These are phyloP conservation scores for Atalantia buxifolia DNA, from an alignment of 345 rosid genomes.

Conservation along the genomic window DNA sequence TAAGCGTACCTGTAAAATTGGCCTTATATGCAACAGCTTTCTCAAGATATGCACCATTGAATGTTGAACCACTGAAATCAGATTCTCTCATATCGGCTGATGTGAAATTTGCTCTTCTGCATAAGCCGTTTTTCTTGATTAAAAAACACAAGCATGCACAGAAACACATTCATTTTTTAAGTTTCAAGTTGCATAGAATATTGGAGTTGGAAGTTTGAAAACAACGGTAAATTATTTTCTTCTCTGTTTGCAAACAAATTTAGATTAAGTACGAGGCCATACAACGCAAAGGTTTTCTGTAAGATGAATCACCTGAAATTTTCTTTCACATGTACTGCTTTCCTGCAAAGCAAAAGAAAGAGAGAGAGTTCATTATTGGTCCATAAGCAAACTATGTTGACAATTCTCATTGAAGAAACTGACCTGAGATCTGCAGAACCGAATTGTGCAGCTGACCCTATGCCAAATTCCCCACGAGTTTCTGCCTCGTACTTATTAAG, in stretches of 20 bases:
- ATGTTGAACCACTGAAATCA: constrained; percentile 90
- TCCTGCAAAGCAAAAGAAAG: constrained; percentile 42
- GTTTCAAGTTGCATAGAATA: neutral
- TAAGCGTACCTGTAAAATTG: constrained; percentile 64
- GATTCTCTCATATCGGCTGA: constrained; percentile 96
- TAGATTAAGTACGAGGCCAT: neutral
- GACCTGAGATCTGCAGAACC: constrained; percentile 89
- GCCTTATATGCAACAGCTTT: constrained; percentile 96
- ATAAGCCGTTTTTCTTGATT: constrained; percentile 27
- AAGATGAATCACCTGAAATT: constrained; percentile 58
- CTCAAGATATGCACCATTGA: constrained; percentile 91
- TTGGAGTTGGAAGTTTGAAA: too few relatives aligned
- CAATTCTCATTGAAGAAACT: neutral
- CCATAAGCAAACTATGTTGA: neutral
- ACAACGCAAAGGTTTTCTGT: neutral
- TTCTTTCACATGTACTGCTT: constrained; percentile 77
- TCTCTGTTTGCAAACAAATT: neutral
- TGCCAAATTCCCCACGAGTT: constrained; percentile 82
- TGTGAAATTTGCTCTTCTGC: constrained; percentile 97
- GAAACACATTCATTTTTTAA: neutral
- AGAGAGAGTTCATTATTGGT: constrained; percentile 13
- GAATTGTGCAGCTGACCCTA: constrained; percentile 87
- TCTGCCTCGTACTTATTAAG: constrained; percentile 88
- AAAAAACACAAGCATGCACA: constrained; percentile 1
- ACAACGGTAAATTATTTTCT: neutral